These are phyloP conservation scores for Pholiota molesta DNA, from an alignment of 768 basidiomycete species.

Conservation along the genomic window DNA sequence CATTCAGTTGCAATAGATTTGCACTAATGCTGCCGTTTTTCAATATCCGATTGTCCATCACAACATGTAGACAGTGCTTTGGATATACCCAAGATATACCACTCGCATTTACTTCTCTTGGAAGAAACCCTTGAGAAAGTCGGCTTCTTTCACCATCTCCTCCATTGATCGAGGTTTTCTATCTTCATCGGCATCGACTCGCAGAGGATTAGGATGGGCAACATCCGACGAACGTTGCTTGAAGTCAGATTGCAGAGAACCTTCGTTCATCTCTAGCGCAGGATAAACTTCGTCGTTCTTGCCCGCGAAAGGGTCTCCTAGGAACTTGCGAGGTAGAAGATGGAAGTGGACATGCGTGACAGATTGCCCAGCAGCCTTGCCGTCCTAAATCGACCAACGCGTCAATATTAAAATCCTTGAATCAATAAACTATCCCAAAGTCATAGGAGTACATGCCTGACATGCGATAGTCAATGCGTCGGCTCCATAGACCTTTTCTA, in stretches of 20 bases:
- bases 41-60: too few relatives aligned
- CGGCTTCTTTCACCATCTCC: conserved; percentile 84
- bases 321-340: conserved; percentile 77
- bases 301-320: conserved; percentile 65
- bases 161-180: conserved; percentile 60
- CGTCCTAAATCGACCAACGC: conserved; percentile 59
- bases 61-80: not conserved
- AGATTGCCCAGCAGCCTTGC: conserved; percentile 75
- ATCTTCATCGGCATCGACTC: conserved; percentile 73
- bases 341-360: conserved; percentile 99
- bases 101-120: conserved; percentile 1
- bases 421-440: not conserved
- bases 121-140: conserved; percentile 67
- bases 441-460: conserved; percentile 56
- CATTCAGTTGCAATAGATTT: not conserved
- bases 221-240: conserved; percentile 25
- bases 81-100: not conserved
- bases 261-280: conserved; percentile 70
- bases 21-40: not conserved
- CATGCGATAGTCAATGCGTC: conserved; percentile 87
- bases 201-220: conserved; percentile 29
- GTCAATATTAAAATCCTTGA: not conserved
- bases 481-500: conserved; percentile 83
- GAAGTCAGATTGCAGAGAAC: conserved; percentile 45
- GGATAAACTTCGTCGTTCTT: conserved; percentile 81